Evolutionary conservation across 2,329 filamentous ascomycete genomes (phyloP).

Genomic region (Corniculantispora saksenae): DNA sequence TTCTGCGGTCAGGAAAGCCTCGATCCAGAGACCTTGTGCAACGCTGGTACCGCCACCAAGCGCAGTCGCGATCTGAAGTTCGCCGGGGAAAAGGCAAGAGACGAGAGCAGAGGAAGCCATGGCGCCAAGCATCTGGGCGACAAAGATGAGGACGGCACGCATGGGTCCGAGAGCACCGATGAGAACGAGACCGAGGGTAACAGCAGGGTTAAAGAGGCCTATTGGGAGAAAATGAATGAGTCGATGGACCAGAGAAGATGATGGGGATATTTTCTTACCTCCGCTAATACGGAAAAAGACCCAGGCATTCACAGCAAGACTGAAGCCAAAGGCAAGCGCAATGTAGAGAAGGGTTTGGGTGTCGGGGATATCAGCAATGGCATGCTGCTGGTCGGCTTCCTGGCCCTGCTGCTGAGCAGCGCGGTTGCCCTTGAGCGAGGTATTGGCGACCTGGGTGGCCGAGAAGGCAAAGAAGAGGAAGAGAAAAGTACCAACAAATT

Average conservation of each 20-base stretch:
- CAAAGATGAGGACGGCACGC: conserved; percentile 39
- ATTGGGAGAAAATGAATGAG: background rate
- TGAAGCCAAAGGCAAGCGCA: conserved; percentile 43
- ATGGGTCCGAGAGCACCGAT: conserved; percentile 48
- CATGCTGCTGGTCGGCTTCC: conserved; percentile 38
- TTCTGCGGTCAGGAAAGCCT: conserved; percentile 50
- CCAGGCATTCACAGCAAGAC: conserved; percentile 49
- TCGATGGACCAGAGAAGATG: background rate
- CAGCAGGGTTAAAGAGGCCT: conserved; percentile 39
- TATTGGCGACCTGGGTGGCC: conserved; percentile 43
- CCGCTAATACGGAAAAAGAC: conserved; percentile 49
- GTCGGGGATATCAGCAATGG: conserved; percentile 46
- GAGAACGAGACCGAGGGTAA: conserved; percentile 54
- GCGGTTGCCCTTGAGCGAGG: conserved; percentile 29
- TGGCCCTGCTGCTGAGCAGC: conserved; percentile 2
- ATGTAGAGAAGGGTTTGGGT: conserved; percentile 45
- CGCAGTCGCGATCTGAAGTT: conserved; percentile 40
- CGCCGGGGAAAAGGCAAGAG: conserved; percentile 22
- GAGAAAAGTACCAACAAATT: conserved; percentile 44
- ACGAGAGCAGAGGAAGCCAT: conserved; percentile 23
- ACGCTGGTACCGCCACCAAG: conserved; percentile 41
- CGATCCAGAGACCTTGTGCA: conserved; percentile 51
- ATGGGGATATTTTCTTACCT: conserved; percentile 17
- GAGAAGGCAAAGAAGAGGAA: conserved; percentile 47
- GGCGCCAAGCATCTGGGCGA: conserved; percentile 23